Evolutionary conservation across 2,329 filamentous ascomycete species (phyloP), one percentile per base, ranked within the genome.

Genomic region (Hypoxylon sp.): DNA sequence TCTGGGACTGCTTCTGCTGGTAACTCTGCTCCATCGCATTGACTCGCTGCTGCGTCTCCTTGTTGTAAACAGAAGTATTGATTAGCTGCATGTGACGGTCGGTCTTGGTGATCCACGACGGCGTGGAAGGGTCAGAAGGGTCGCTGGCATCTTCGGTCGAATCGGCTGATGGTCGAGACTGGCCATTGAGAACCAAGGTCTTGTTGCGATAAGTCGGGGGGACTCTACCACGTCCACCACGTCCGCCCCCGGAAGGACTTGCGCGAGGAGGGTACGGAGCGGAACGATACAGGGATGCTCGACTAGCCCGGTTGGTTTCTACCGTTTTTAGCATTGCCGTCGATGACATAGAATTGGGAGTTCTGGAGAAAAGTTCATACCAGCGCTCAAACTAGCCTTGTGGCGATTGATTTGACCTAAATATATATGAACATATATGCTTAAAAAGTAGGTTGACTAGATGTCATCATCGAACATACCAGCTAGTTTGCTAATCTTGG

Each of bases 1-100:
- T 84, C 52, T 83, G 79, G 19, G 81, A 81, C 48, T 87, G 79
- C 70, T 87, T 88, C 59, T 86, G 84, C 65, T 84, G 82, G 12
- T 87, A 83, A 1, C 88, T 91, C 72, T 91, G 87, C 69, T 93
- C 90, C 45, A 94, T 91, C 9, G 90, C 91, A 74, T 88, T 90
- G 8, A 87, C 82, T 46, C 91, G 87, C 29, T 86, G 86, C 74
- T 92, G 87, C 9, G 85, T 84, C 65, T 93, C 89, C 76, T 92
- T 90, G 68, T 94, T 89, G 76, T 91, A 96, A 0, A 95, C 87
- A 14, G 88, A 87, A 19, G 90, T 87, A 75, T 95, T 96, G 78
- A 96, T 96, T 41, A 96, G 82, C 77, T 96, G 92, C 75, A 92
- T 87, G 75, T 94, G 91, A 52, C 91, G 90, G 76, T 92, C 91